These are phyloP conservation scores for Pythium scleroteichum DNA, from an alignment of 352 stramenopile genomes.

Conservation along the genomic window DNA sequence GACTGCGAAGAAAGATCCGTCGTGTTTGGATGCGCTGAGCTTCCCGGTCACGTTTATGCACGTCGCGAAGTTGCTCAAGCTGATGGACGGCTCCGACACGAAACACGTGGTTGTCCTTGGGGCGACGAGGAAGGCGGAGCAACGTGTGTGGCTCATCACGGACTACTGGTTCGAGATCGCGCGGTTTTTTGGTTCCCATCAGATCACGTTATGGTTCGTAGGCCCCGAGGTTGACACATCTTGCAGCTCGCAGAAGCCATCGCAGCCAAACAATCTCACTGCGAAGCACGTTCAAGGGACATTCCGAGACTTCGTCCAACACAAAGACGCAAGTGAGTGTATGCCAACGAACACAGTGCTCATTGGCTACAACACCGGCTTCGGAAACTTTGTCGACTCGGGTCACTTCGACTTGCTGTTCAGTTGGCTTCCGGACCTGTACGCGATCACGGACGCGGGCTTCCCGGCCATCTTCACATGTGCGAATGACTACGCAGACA, in stretches of 20 bases:
- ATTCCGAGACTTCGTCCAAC: slow-evolving; percentile 49
- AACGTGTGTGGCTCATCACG: slow-evolving; percentile 64
- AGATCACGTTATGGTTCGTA: slow-evolving; percentile 61
- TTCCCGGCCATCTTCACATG: slow-evolving; percentile 74
- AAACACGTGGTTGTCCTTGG: slow-evolving; percentile 56
- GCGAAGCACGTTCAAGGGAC: slow-evolving; percentile 49
- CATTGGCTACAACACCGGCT: slow-evolving; percentile 75
- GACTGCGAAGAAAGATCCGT: slow-evolving; percentile 50
- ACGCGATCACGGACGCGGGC: slow-evolving; percentile 46
- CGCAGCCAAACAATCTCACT: slow-evolving; percentile 28
- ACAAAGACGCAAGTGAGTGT: slow-evolving; percentile 33
- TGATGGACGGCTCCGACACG: slow-evolving; percentile 15
- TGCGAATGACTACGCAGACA: slow-evolving; percentile 76
- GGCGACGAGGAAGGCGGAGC: slow-evolving; percentile 68
- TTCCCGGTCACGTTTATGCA: slow-evolving; percentile 72
- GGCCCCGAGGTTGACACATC: slow-evolving; percentile 48
- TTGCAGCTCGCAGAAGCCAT: background rate
- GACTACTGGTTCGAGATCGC: slow-evolving; percentile 69
- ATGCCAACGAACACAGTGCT: slow-evolving; percentile 48
- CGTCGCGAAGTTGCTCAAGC: slow-evolving; percentile 34
- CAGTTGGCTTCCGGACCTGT: slow-evolving; percentile 72
- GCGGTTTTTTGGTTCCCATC: slow-evolving; percentile 33
- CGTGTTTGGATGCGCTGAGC: slow-evolving; percentile 75
- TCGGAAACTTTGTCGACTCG: slow-evolving; percentile 77
- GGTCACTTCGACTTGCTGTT: slow-evolving; percentile 51